A percentile compares a stretch with the other conserved stretches of the same genome.
Evolutionary conservation across 2,329 filamentous ascomycete species (phyloP).

Genomic region (Dothidotthia symphoricarpi): DNA sequence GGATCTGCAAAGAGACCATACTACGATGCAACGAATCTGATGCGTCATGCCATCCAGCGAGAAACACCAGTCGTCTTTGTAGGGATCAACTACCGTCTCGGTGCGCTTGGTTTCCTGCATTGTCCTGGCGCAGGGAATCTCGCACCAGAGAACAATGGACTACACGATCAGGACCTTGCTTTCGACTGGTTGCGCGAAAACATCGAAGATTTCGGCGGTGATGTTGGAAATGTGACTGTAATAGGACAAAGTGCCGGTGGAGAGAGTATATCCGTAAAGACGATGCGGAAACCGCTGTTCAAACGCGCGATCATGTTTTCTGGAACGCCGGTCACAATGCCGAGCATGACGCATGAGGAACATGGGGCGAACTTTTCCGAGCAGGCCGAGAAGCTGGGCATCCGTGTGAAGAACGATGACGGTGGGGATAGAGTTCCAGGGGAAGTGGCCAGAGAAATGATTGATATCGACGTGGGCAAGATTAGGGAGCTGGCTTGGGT

Average conservation of each 20-base stretch:
- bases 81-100: constrained; percentile 25
- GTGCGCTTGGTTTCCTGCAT: constrained; percentile 39
- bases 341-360: constrained; percentile 11
- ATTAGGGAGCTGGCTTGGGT: constrained; percentile 17
- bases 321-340: constrained; percentile 17
- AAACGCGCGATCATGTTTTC: constrained; percentile 15
- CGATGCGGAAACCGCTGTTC: constrained; percentile 11
- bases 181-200: constrained; percentile 39
- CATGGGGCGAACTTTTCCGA: constrained; percentile 12
- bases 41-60: constrained; percentile 7
- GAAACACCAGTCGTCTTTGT: constrained; percentile 10
- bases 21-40: constrained; percentile 42
- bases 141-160: constrained; percentile 28
- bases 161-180: constrained; percentile 36
- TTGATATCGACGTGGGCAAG: constrained; percentile 3
- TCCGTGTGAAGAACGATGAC: neutral
- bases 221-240: constrained; percentile 34
- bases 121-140: constrained; percentile 42
- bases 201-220: constrained; percentile 39
- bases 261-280: constrained; percentile 17
- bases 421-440: constrained; percentile 1
- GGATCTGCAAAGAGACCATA: constrained; percentile 54
- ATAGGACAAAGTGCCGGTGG: constrained; percentile 51
- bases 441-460: constrained; percentile 8
- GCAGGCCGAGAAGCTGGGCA: constrained; percentile 6